A percentile compares a stretch with the other conserved stretches of the same genome.
These are phyloP conservation scores for Leccinum aurantiacum DNA, from an alignment of 768 basidiomycete species.

Conservation along the genomic window DNA sequence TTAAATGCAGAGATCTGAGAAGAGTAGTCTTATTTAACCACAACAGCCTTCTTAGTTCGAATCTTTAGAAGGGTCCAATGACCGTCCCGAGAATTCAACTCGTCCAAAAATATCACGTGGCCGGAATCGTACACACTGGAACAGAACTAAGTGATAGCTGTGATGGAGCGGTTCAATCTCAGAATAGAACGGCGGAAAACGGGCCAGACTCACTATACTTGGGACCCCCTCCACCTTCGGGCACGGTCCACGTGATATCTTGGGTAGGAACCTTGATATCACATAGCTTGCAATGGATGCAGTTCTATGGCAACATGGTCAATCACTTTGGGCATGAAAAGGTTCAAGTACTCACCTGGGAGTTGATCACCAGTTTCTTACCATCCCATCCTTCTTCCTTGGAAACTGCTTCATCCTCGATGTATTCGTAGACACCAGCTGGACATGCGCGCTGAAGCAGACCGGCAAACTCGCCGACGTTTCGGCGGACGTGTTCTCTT, in stretches of 20 bases:
- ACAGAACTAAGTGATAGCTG: constrained; percentile 22
- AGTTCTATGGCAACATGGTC: constrained; percentile 52
- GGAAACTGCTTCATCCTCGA: constrained; percentile 60
- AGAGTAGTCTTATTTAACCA: background rate
- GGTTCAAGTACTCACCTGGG: constrained; percentile 59
- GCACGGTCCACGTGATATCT: constrained; percentile 96
- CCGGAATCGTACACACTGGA: background rate
- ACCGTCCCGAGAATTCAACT: background rate
- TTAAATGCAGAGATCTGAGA: background rate
- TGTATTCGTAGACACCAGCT: constrained; percentile 96
- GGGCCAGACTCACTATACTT: constrained; percentile 72
- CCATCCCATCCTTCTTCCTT: constrained; percentile 66
- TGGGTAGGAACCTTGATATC: constrained; percentile 96
- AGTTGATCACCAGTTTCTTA: constrained; percentile 93
- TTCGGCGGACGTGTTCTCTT: constrained; percentile 68
- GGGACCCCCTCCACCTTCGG: constrained; percentile 95
- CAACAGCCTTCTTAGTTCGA: background rate
- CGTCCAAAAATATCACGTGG: background rate
- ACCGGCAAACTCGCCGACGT: constrained; percentile 81
- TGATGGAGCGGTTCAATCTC: background rate
- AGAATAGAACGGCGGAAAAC: background rate
- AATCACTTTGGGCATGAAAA: background rate
- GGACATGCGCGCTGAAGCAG: constrained; percentile 90
- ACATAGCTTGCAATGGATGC: constrained; percentile 93
- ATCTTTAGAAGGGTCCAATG: background rate